Evolutionary conservation across 768 basidiomycete genomes (phyloP), one percentile per base, ranked within the genome.

Genomic region (Pulveroboletus sp.): DNA sequence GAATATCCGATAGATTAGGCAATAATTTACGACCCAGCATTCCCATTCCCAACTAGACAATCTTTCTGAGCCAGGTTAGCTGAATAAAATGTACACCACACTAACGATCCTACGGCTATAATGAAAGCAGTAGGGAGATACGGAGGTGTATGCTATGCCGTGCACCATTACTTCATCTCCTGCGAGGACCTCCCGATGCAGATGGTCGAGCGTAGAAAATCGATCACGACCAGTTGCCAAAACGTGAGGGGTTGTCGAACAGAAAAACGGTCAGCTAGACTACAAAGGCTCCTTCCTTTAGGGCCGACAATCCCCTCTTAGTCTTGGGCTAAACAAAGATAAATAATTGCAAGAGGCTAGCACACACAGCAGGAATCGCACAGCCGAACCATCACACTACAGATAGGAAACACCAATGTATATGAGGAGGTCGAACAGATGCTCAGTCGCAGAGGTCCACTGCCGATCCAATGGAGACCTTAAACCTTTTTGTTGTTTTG

Each of bases 91-190:
- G 86, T 89, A 72, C 84, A 84, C 86, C 85, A 81, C 83, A 44
- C 81, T 81, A 85, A 89, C 86, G 86, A 85, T 86, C 86, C 83
- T 77, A 73, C 64, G 72, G 74, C 75, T 73, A 79, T 80, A 59
- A 59, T 59, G 57, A 66, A 50, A 67, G 75, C 74, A 70, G 73
- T 66, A 77, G 82, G 86, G 82, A 85, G 86, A 89, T 89, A 89
- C 86, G 82, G 84, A 82, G 84, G 86, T 81, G 78, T 80, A 82
- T 73, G 76, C 78, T 86, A 88, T 87, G 86, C 86, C 82, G 65
- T 85, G 86, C 86, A 78, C 86, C 83, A 81, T 82, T 83, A 84
- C 62, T 89, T 82, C 82, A 86, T 89, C 84, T 89, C 83, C 86
- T 87, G 86, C 85, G 86, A 87, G 83, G 76, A 59, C 84, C 86